These are phyloP conservation scores for Leishmania major DNA, from an alignment of 208 protist genomes.

Conservation along the genomic window DNA sequence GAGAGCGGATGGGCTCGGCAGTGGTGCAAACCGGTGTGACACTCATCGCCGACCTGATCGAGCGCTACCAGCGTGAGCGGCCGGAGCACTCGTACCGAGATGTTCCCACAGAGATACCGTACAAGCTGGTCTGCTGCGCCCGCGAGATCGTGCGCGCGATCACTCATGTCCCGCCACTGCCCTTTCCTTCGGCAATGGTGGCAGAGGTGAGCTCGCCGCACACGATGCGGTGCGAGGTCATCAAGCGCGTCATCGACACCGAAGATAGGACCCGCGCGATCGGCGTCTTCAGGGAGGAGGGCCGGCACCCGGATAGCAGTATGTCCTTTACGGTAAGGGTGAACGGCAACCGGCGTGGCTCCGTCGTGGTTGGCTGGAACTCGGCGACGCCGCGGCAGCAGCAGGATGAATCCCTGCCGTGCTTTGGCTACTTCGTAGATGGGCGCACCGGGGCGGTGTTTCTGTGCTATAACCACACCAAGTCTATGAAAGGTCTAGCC, in stretches of 20 bases:
- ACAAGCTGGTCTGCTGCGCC: constrained; percentile 66
- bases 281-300: constrained; percentile 61
- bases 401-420: constrained; percentile 44
- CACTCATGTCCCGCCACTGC: constrained; percentile 58
- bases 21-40: constrained; percentile 87
- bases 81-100: constrained; percentile 30
- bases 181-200: constrained; percentile 66
- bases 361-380: constrained; percentile 80
- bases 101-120: constrained; percentile 58
- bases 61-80: constrained; percentile 62
- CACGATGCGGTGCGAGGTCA: constrained; percentile 55
- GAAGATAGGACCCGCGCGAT: constrained; percentile 28
- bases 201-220: constrained; percentile 43
- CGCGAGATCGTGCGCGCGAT: constrained; percentile 58
- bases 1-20: constrained; percentile 63
- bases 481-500: constrained; percentile 23
- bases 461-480: constrained; percentile 52
- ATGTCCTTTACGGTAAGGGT: constrained; percentile 66
- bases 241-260: constrained; percentile 16
- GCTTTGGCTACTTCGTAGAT: constrained; percentile 81
- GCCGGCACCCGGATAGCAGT: constrained; percentile 47
- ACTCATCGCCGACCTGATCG: constrained; percentile 74
- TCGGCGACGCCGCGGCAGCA: constrained; percentile 43
- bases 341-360: constrained; percentile 52
- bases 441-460: constrained; percentile 64